Conservation (phyloP, 352 stramenopile species). For the Blastocystis sp. region DNA sequence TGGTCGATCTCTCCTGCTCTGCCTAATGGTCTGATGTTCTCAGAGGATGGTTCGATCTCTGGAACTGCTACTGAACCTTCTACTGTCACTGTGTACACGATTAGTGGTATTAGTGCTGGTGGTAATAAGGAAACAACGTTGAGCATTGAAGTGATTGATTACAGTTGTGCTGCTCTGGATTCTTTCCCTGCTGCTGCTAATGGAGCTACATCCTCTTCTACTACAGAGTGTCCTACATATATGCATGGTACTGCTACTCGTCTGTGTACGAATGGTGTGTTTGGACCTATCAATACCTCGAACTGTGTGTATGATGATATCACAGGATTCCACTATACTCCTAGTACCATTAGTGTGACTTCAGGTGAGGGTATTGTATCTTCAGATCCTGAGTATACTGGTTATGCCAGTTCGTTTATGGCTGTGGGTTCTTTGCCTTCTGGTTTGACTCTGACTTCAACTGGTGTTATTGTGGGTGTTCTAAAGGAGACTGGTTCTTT, state of each 20-base stretch:
- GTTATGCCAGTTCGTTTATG: not conserved
- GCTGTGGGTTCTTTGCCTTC: not conserved
- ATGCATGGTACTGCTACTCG: not conserved
- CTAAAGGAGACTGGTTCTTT: not conserved
- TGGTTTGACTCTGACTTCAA: not conserved
- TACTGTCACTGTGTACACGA: not conserved
- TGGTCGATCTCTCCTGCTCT: not conserved
- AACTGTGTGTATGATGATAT: not conserved
- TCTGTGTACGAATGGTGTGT: slow-evolving; percentile 40
- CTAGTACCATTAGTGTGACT: not conserved
- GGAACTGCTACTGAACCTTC: not conserved
- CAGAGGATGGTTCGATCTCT: not conserved
- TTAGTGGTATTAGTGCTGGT: not conserved
- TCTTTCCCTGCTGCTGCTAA: slow-evolving; percentile 3
- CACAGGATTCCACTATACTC: not conserved
- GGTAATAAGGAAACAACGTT: not conserved
- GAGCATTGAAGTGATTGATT: not conserved
- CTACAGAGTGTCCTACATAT: not conserved
- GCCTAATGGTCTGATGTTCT: not conserved
- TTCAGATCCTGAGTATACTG: not conserved
- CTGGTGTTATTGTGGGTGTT: not conserved
- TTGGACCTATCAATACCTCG: not conserved
- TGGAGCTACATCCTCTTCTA: not conserved
- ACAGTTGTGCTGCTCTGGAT: not conserved
- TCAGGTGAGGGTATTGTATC: not conserved